These are phyloP conservation scores for Linanthus parryae DNA, from an alignment of 148 eudicot genomes.

Conservation along the genomic window DNA sequence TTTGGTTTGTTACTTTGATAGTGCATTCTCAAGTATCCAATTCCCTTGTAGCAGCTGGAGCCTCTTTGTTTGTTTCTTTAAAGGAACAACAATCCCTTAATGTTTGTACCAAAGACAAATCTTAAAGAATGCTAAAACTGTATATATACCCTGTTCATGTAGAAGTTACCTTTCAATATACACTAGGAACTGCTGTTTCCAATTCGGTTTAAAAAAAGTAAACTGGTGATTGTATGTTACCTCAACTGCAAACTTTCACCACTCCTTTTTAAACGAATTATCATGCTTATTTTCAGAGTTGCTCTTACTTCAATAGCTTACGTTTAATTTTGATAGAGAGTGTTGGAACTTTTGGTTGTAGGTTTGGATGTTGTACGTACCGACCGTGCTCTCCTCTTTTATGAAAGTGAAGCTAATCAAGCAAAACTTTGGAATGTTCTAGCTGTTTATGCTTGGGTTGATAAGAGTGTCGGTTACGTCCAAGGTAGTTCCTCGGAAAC, in stretches of 20 bases:
- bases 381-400: conserved; percentile 78
- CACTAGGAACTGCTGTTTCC: too few species aligned
- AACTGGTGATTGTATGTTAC: too few species aligned
- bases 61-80: neutral
- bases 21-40: neutral
- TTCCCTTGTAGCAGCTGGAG: neutral
- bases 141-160: too few species aligned
- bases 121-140: too few species aligned
- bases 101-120: too few species aligned
- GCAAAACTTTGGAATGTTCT: conserved; percentile 91
- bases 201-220: too few species aligned
- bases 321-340: too few species aligned
- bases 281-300: too few species aligned
- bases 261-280: too few species aligned
- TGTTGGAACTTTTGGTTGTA: conserved; percentile 21
- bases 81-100: too few species aligned
- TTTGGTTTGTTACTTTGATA: neutral
- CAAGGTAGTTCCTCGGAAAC: conserved; percentile 52
- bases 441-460: conserved; percentile 82
- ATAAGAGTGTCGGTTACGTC: conserved; percentile 78
- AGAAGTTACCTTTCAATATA: neutral
- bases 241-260: too few species aligned
- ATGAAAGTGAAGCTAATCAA: conserved; percentile 72
- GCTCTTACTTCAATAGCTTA: too few species aligned
- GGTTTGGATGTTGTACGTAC: conserved; percentile 95